These are phyloP conservation scores for Stagonosporopsis chrysanthemi DNA, from an alignment of 2,329 filamentous ascomycete species.

Conservation along the genomic window DNA sequence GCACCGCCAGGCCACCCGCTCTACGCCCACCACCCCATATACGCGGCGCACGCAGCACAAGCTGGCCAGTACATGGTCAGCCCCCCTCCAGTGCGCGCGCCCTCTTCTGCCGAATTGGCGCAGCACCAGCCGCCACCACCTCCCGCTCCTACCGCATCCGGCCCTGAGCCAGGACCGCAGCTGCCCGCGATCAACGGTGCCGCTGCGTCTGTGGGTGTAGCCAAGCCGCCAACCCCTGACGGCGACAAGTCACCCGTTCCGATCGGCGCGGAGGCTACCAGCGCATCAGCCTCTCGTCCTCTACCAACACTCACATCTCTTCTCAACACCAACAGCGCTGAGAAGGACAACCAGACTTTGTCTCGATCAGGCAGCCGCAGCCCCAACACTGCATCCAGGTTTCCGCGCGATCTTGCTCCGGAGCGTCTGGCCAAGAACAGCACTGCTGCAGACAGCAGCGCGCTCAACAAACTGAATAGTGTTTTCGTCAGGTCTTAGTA, in stretches of 20 bases:
- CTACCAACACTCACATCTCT: constrained; percentile 56
- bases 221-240: constrained; percentile 43
- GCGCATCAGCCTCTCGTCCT: constrained; percentile 42
- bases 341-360: constrained; percentile 41
- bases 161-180: constrained; percentile 46
- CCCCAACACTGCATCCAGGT: constrained; percentile 41
- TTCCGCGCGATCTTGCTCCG: constrained; percentile 43
- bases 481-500: constrained; percentile 42
- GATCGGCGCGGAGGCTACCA: constrained; percentile 47
- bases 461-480: constrained; percentile 46
- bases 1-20: constrained; percentile 44
- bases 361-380: constrained; percentile 55
- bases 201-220: constrained; percentile 28
- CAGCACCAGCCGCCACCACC: constrained; percentile 52
- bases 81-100: constrained; percentile 49
- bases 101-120: constrained; percentile 51
- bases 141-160: constrained; percentile 26
- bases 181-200: constrained; percentile 46
- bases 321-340: constrained; percentile 41
- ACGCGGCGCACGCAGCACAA: constrained; percentile 39
- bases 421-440: constrained; percentile 45
- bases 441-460: constrained; percentile 40
- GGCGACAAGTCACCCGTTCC: constrained; percentile 53
- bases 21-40: constrained; percentile 38
- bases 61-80: constrained; percentile 48